phyloP scores from a whole-genome alignment of 2,329 filamentous ascomycete genomes.

The Fusarium austroafricanum region DNA sequence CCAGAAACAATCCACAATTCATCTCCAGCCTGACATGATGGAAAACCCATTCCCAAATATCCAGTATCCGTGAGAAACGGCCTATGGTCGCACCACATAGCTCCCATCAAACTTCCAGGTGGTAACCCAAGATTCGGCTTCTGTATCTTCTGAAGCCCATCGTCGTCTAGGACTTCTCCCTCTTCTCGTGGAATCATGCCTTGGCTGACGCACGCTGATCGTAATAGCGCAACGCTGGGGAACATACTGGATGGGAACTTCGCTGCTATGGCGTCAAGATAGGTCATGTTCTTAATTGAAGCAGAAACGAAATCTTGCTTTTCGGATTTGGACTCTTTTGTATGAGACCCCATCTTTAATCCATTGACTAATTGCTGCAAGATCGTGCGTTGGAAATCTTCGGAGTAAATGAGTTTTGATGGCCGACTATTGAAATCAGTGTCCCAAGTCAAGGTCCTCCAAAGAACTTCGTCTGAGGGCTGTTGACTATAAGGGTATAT shows the following conservation, averaged over 20 bases:
- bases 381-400: background rate
- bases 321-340: background rate
- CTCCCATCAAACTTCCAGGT: background rate
- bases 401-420: background rate
- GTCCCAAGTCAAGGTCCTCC: slow-evolving; percentile 7
- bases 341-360: background rate
- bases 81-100: accelerated
- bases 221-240: background rate
- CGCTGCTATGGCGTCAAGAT: background rate
- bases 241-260: background rate
- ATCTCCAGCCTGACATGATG: background rate
- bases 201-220: accelerated
- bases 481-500: background rate
- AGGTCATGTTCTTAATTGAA: accelerated
- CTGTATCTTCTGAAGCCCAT: background rate
- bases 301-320: background rate
- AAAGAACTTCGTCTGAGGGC: background rate
- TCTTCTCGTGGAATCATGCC: background rate
- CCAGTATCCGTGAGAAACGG: background rate
- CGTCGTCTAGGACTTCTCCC: accelerated
- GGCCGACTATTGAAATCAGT: background rate
- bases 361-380: background rate
- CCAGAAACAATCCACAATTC: slow-evolving; percentile 5
- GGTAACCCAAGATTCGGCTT: background rate
- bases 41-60: background rate